Conservation (phyloP, 225 moss, liverwort and hornwort genomes). For the Polytrichum commune region DNA sequence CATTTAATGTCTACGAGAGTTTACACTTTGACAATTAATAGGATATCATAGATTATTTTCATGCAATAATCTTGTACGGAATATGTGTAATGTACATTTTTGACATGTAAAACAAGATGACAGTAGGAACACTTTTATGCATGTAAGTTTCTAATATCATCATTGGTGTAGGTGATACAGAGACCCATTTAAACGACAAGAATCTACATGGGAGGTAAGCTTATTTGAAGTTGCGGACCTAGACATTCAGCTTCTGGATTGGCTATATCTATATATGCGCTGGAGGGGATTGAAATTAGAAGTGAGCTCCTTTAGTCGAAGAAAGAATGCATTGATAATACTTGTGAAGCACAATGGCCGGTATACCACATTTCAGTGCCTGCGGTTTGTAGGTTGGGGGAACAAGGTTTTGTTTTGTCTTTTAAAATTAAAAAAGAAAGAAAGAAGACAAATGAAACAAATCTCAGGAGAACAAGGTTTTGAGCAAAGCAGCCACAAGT, state of each 20-base stretch:
- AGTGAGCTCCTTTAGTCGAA: slow-evolving; percentile 9
- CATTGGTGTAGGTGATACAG: slow-evolving; percentile 37
- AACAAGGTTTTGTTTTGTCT: no score
- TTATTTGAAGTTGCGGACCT: slow-evolving; percentile 73
- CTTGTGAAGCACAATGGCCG: slow-evolving; percentile 50
- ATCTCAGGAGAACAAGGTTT: slow-evolving; percentile 11
- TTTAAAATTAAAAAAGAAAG: no score
- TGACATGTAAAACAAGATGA: no score
- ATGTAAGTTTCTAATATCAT: neutral
- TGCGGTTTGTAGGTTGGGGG: slow-evolving; percentile 64
- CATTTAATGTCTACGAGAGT: no score
- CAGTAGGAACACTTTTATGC: no score
- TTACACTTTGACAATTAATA: no score
- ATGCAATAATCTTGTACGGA: no score
- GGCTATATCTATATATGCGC: slow-evolving; percentile 73
- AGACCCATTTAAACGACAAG: slow-evolving; percentile 28
- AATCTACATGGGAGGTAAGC: slow-evolving; percentile 52
- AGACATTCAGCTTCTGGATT: slow-evolving; percentile 90
- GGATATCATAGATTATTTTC: no score
- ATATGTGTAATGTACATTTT: no score
- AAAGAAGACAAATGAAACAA: no score
- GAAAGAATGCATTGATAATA: slow-evolving; percentile 21
- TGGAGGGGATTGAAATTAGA: slow-evolving; percentile 66
- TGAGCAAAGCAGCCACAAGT: slow-evolving; percentile 19
- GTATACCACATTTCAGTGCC: slow-evolving; percentile 78